Conservation (phyloP, 305 asterid genomes). For the Coffea humblotiana region DNA sequence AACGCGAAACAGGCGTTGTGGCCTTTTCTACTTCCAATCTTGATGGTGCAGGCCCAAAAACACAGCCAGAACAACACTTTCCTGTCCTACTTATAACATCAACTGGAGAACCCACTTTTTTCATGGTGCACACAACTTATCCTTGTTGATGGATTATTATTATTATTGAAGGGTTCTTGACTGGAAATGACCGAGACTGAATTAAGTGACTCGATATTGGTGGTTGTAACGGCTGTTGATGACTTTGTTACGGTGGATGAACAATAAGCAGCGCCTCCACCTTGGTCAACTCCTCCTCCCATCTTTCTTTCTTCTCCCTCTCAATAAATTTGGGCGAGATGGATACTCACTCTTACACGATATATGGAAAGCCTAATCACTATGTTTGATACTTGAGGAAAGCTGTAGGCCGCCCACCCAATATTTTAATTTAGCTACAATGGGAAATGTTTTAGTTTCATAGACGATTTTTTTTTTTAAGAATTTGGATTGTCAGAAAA, state of each 20-base stretch:
- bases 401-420: too few species aligned
- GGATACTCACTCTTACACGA: background rate
- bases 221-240: background rate
- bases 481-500: too few species aligned
- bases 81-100: background rate
- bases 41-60: conserved; percentile 52
- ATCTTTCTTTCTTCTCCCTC: conserved; percentile 6
- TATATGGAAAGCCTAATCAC: too few species aligned
- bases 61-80: conserved; percentile 9
- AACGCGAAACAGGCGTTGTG: background rate
- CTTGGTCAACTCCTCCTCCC: conserved; percentile 29
- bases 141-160: conserved; percentile 5
- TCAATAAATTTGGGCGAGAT: background rate
- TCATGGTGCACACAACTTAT: background rate
- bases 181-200: conserved; percentile 2
- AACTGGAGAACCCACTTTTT: background rate
- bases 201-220: background rate
- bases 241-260: conserved; percentile 2
- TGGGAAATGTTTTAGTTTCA: too few species aligned
- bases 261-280: conserved; percentile 12
- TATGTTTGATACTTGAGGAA: too few species aligned
- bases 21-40: conserved; percentile 54
- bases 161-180: conserved; percentile 1
- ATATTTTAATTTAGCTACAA: too few species aligned
- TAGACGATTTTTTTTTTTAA: too few species aligned